Evolutionary conservation across 352 stramenopile species (phyloP).

Genomic region (Phytopythium delawarense): DNA sequence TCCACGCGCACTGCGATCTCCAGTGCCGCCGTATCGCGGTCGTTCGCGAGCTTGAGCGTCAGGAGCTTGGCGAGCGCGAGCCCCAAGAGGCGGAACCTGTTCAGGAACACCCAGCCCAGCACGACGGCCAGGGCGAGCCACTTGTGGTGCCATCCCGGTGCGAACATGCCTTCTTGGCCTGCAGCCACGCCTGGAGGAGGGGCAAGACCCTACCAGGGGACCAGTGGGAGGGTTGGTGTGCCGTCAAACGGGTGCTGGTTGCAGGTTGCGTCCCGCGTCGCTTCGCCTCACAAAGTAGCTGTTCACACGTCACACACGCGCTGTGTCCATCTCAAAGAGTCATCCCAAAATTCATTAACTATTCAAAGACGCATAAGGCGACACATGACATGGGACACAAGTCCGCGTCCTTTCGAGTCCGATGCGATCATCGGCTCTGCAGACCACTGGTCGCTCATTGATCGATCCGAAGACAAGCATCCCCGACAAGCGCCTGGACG

Average conservation of each 20-base stretch:
- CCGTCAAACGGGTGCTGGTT: background rate
- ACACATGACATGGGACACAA: no score
- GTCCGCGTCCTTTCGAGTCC: no score
- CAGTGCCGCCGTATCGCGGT: slow-evolving; percentile 8
- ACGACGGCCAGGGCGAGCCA: slow-evolving; percentile 40
- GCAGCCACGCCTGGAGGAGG: background rate
- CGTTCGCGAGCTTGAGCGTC: slow-evolving; percentile 32
- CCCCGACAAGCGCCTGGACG: no score
- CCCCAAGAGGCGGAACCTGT: slow-evolving; percentile 51
- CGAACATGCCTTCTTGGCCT: background rate
- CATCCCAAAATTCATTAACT: background rate
- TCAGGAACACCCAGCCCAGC: slow-evolving; percentile 47
- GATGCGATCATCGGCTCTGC: no score
- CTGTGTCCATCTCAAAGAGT: background rate
- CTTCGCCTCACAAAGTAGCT: slow-evolving; percentile 5
- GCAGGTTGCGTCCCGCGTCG: background rate
- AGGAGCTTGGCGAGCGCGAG: slow-evolving; percentile 39
- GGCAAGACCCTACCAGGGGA: background rate
- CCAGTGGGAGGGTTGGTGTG: background rate
- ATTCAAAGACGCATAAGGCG: no score
- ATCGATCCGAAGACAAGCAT: no score
- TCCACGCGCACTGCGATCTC: slow-evolving; percentile 35
- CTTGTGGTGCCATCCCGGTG: slow-evolving; percentile 50
- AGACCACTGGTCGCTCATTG: no score
- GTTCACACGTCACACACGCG: background rate